phyloP scores from a whole-genome alignment of 2,329 filamentous ascomycete species.

The Calonectria pauciramosa region DNA sequence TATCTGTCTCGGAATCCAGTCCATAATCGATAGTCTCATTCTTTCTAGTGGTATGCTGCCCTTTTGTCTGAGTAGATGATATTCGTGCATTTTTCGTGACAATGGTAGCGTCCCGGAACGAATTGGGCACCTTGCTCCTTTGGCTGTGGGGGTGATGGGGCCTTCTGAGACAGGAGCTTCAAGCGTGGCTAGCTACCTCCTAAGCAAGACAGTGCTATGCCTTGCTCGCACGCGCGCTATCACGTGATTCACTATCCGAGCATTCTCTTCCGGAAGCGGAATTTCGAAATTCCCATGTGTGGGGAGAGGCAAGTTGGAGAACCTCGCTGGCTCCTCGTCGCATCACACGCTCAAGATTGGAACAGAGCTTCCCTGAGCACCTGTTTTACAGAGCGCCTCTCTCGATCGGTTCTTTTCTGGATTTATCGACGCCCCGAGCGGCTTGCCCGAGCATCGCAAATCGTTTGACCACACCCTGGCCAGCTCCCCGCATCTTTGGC shows the following conservation, averaged over 20 bases:
- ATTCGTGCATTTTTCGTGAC: background rate
- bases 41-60: background rate
- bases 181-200: background rate
- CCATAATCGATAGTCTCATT: background rate
- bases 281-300: constrained; percentile 39
- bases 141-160: background rate
- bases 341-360: constrained; percentile 42
- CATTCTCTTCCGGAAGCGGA: constrained; percentile 33
- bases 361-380: constrained; percentile 44
- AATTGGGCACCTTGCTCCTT: background rate
- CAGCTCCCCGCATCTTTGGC: constrained; percentile 36
- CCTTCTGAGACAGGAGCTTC: background rate
- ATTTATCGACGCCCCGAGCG: constrained; percentile 19
- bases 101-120: background rate
- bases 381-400: constrained; percentile 36
- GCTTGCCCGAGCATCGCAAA: constrained; percentile 28
- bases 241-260: constrained; percentile 33
- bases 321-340: constrained; percentile 45
- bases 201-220: background rate
- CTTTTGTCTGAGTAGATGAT: background rate
- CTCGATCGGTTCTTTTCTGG: constrained; percentile 30
- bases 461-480: constrained; percentile 20
- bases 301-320: constrained; percentile 44
- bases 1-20: background rate
- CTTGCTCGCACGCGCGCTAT: background rate